These are phyloP conservation scores for Monilinia fructicola DNA, from an alignment of 2,329 filamentous ascomycete species.

Conservation along the genomic window DNA sequence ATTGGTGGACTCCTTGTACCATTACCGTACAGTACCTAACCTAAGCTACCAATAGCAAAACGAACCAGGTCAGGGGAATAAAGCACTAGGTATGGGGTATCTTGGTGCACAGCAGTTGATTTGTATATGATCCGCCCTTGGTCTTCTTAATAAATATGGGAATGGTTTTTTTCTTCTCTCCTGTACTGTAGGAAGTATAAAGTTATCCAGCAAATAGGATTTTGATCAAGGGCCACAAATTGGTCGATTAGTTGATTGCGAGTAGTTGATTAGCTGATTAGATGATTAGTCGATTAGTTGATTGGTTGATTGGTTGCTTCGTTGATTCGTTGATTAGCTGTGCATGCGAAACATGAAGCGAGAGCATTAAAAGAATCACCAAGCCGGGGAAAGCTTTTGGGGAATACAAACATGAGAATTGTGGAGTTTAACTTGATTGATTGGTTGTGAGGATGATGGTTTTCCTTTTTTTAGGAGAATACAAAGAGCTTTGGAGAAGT, in stretches of 20 bases:
- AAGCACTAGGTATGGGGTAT: neutral
- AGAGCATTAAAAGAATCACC: too few relatives aligned
- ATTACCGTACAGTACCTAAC: neutral
- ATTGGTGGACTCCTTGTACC: neutral
- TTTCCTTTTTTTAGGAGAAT: too few relatives aligned
- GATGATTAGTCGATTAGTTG: constrained; percentile 13
- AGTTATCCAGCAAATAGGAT: constrained; percentile 34
- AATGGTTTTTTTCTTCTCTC: constrained; percentile 12
- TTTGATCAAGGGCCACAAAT: constrained; percentile 30
- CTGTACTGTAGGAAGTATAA: constrained; percentile 8
- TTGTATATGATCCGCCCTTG: constrained; percentile 18
- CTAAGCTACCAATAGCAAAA: neutral
- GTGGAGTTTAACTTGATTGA: neutral
- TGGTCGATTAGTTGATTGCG: neutral
- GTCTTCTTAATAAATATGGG: constrained; percentile 23
- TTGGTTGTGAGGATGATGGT: too few relatives aligned
- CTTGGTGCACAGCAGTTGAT: constrained; percentile 19
- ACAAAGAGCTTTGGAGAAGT: too few relatives aligned
- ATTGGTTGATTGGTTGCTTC: neutral
- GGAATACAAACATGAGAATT: neutral
- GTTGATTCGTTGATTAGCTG: too few relatives aligned
- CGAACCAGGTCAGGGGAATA: constrained; percentile 28
- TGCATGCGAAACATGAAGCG: too few relatives aligned
- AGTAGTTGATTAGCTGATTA: neutral
- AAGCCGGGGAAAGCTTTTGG: neutral